These are phyloP conservation scores for Parafenestella ontariensis DNA, from an alignment of 2,329 filamentous ascomycete genomes.

Conservation along the genomic window DNA sequence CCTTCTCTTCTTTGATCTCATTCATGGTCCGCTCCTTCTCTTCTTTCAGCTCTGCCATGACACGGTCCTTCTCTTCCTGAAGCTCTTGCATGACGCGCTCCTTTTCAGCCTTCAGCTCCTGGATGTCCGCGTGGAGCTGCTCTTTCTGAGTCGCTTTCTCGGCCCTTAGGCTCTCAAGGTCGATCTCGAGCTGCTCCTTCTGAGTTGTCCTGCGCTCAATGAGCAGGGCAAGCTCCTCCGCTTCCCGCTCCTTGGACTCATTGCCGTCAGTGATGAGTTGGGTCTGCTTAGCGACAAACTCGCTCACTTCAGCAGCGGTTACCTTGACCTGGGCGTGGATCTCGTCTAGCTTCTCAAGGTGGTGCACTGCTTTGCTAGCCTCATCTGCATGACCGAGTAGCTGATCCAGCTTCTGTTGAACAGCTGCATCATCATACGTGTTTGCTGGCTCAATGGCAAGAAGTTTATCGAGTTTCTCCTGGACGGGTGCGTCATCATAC, in stretches of 20 bases:
- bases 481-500: constrained; percentile 65
- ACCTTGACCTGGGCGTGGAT: constrained; percentile 87
- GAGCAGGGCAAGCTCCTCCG: constrained; percentile 80
- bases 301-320: constrained; percentile 82
- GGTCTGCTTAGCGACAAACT: constrained; percentile 80
- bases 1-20: constrained; percentile 52
- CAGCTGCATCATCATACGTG: constrained; percentile 54
- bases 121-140: constrained; percentile 58
- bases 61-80: constrained; percentile 52
- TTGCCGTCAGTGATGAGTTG: constrained; percentile 77
- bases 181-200: constrained; percentile 64
- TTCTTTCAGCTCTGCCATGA: constrained; percentile 44
- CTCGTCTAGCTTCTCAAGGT: constrained; percentile 83
- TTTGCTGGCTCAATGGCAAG: constrained; percentile 54
- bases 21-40: constrained; percentile 44
- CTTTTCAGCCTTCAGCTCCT: constrained; percentile 54
- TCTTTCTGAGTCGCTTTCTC: constrained; percentile 70
- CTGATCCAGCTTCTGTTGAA: constrained; percentile 64
- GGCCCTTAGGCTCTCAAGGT: constrained; percentile 53
- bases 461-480: constrained; percentile 63
- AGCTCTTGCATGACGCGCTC: constrained; percentile 46
- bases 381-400: constrained; percentile 66
- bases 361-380: constrained; percentile 72
- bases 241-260: constrained; percentile 77
- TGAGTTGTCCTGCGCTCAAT: constrained; percentile 77